Base-by-base conservation (phyloP, 148 eudicot genomes). In the Rhododendron simsii region DNA sequence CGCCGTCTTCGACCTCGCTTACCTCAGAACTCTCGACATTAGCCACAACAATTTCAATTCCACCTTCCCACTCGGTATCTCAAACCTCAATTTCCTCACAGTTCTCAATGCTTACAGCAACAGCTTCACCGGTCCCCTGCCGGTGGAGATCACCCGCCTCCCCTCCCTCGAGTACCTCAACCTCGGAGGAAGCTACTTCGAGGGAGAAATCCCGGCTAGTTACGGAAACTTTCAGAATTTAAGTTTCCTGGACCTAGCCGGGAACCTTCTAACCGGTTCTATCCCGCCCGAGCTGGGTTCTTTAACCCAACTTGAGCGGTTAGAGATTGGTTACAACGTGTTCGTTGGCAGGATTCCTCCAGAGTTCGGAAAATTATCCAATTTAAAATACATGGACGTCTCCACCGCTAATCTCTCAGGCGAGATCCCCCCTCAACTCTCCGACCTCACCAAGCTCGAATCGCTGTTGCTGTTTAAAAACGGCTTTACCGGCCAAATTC, bases 141-240 rank as follows among this genome's bases (percentile, higher is more conserved):
- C 99, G 2, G 26, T 35, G 7, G 98, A 97, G 51, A 83, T 95
- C 47, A 26, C 87, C 61, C 82, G 77, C 44, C 86, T 91, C 47
- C 85, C 76, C 44, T 74, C 80, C 81, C 93, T 95, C 11, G 93
- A 93, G 91, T 61, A 87, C 86, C 91, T 97, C 26, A 97, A 95
- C 90, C 93, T 97, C 61, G 96, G 96, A 3, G 99, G 99, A 18
- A 94, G 98, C 90, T 97, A 94, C 86, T 97, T 97, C 21, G 87
- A 89, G 1, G 98, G 98, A 28, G 83, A 81, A 63, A 94, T 97
- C 78, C 99, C 99, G 5, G 30, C 88, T 5, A 79, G 76, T 9
- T 97, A 92, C 79, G 96, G 96, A 3, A 57, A 81, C 80, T 86
- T 97, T n/a, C 80, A 85, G 3, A 91, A 83, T 61, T 87, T 97